Conservation (phyloP, 345 rosid species). For the Trapa incisa region DNA sequence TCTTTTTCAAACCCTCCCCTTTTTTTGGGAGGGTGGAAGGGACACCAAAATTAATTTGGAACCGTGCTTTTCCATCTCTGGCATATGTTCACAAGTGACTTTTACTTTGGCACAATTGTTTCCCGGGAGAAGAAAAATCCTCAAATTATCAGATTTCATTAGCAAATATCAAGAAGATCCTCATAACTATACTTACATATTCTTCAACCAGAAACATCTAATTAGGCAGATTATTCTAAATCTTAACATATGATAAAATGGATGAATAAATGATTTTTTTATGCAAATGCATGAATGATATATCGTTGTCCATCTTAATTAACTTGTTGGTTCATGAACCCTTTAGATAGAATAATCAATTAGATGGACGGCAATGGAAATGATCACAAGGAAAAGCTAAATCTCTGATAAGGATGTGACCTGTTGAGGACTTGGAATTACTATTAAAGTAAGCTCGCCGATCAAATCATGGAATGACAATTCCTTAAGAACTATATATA, state of each 20-base stretch:
- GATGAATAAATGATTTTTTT: no score
- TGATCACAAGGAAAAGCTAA: background rate
- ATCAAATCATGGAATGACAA: background rate
- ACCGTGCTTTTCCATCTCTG: conserved; percentile 6
- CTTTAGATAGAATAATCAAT: background rate
- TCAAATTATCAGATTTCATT: no score
- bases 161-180: no score
- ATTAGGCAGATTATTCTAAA: no score
- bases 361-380: background rate
- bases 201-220: no score
- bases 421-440: conserved; percentile 3
- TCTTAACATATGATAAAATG: no score
- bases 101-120: background rate
- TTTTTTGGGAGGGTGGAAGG: background rate
- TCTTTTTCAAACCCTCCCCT: conserved; percentile 7
- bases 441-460: background rate
- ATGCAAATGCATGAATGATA: no score
- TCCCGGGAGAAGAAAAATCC: no score
- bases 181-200: no score
- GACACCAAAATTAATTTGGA: background rate
- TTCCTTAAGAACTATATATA: background rate
- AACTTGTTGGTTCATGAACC: background rate
- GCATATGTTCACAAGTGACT: background rate
- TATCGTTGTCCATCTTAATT: background rate
- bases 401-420: background rate